Evolutionary conservation across 1,139 yeast species (phyloP), one percentile per base, ranked within the genome.

Genomic region (Scheffersomyces quercinus): DNA sequence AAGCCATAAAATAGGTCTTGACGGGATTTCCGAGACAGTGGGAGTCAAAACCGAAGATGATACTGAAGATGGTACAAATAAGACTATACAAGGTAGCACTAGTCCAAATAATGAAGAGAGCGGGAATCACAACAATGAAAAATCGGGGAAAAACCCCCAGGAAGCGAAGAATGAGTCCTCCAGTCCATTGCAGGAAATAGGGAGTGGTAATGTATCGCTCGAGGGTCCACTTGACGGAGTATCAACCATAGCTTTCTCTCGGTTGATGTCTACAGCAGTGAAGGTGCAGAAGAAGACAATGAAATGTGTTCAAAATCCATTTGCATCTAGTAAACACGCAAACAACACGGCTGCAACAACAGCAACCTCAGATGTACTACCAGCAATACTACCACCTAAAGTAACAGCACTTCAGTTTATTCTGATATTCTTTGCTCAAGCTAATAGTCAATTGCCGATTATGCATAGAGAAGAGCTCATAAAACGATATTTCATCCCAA

Each of bases 371-470:
- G 35, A 20, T 7, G 51, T 68, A 4, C 60, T 62, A 8, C 77
- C 83, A 0, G 83, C 84, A 0, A 59, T 70, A 36, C 61, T 90
- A 30, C 97, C 97, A 0, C 78, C 88, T 0, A 87, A 87, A 54
- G 67, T 70, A 16, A 79, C 82, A 14, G 96, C 97, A 0, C 81
- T 85, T 53, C 74, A 75, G 42, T 76, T 87, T 41, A 58, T 89
- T n/a, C 75, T 79, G 39, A 72, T 81, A 3, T 89, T 77, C 61
- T 90, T 90, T 58, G 80, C 88, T 16, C 93, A 86, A 54, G 80
- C 93, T 13, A 89, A 89, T 58, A 72, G 95, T 3, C 96, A 88
- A 60, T 59, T 87, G 33, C 97, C 97, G 0, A 74, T 89, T 4
- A 64, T 90, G 40, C 97, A 90, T 59, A 75, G 96, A 32, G 96